Evolutionary conservation across 1,139 yeast genomes (phyloP), one percentile per base, ranked within the genome.

Genomic region (Scheffersomyces titani): DNA sequence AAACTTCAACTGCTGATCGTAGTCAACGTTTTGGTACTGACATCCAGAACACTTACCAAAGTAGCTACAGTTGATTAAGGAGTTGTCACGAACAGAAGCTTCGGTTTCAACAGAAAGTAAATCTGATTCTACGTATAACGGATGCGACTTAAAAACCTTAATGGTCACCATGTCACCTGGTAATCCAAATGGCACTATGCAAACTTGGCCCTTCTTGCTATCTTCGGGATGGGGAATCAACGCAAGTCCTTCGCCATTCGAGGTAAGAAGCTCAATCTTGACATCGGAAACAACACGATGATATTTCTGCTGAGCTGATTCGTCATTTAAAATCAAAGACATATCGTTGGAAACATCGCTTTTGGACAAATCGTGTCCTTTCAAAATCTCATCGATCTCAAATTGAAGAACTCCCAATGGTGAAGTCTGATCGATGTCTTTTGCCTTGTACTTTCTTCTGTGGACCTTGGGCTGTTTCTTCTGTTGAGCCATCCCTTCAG

Each of bases 221-320:
- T 59, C 52, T 74, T 77, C 79, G 0, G 92, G 92, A 65, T 87
- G 87, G 6, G 78, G 73, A 44, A 89, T 79, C 6, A 89, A 60
- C 0, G 88, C 92, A 44, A 90, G 65, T 2, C 94, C 93, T 63
- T 89, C 94, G 55, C 98, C 98, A 61, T 86, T 89, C 1, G 97
- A 89, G 11, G 91, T 78, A 44, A 89, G 74, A 52, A 77, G 77
- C 44, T 81, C 64, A 45, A 94, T 78, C 58, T 81, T 71, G n/a
- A 90, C 92, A 58, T 85, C 75, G 0, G 76, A 71, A 1, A 86
- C 87, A 5, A 72, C 74, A 61, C 96, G 81, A 65, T 90, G 91
- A 62, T 86, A 89, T 57, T 76, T 75, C 3, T 75, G 74, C 53
- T 78, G 80, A 5, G 78, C 74, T 2, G 79, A 78, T 16, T 78